Evolutionary conservation across 495 filamentous ascomycete genomes (phyloP), one percentile per base, ranked within the genome.

Genomic region (Hypoxylon lienhwacheense): DNA sequence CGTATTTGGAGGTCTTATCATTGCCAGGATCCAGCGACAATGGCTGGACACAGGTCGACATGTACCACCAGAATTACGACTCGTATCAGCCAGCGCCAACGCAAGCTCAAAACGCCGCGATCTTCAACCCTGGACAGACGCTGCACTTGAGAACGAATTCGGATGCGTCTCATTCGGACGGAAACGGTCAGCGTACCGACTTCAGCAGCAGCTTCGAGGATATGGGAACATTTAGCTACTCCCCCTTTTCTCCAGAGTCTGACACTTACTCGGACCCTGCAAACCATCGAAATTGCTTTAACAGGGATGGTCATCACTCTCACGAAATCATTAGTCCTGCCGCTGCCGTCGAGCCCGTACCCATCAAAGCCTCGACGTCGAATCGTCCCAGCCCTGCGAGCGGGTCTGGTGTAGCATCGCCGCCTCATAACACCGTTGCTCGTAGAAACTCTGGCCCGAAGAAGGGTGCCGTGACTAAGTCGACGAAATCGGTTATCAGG

Each of bases 171-270:
- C 83, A 85, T 29, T 90, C 88, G 7, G 85, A 88, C 47, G 71
- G 70, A 19, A 69, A 52, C 25, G 70, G 47, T 59, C 81, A 77
- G 50, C 81, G 74, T 50, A 84, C 65, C 37, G 76, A 80, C n/a
- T 81, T 88, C 66, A 82, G 87, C 59, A 92, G 89, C 49, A 92
- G 89, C 73, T 93, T 81, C 63, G 88, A 95, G 61, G 89, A 95
- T 43, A 80, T 93, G n/a, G n/a, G n/a, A 26, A 72, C 86, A 50
- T 85, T 88, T 22, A 81, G 89, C 57, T 85, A 85, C 59, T 90
- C 84, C 0, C 86, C 87, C 11, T 81, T 73, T 61, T 80, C 84
- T 41, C 79, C 86, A 21, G 85, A 81, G 21, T 82, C 81, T 2
- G 82, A 87, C 10, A 72, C 70, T n/a, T 86, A 80, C 55, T 70